These are phyloP conservation scores for Saccharomycopsis javanensis DNA, from an alignment of 805 yeast genomes.

Conservation along the genomic window DNA sequence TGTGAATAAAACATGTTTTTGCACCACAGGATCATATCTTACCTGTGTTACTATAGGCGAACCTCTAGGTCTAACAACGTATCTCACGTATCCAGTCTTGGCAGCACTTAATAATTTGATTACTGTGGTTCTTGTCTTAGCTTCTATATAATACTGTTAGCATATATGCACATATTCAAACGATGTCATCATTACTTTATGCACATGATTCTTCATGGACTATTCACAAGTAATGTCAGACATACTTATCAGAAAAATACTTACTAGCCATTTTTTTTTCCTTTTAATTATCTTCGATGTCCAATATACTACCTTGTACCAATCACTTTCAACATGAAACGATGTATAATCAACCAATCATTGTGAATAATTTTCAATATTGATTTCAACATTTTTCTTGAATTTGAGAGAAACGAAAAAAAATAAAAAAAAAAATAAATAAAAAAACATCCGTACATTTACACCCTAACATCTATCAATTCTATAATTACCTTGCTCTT, in stretches of 20 bases:
- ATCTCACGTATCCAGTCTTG: conserved; percentile 77
- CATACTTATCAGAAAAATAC: neutral
- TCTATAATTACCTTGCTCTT: too few species aligned
- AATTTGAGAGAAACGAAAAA: neutral
- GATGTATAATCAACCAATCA: neutral
- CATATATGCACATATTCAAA: too few species aligned
- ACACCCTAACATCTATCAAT: neutral
- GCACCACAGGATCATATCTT: conserved; percentile 75
- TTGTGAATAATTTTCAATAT: neutral
- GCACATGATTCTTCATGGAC: too few species aligned
- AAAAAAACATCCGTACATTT: neutral
- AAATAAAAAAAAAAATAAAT: neutral
- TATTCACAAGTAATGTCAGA: too few species aligned
- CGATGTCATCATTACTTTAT: too few species aligned
- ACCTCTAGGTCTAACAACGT: conserved; percentile 72
- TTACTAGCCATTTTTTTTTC: neutral
- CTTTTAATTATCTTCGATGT: neutral
- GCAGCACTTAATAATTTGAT: conserved; percentile 85
- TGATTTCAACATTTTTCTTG: neutral
- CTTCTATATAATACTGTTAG: conserved; percentile 3
- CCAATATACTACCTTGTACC: too few species aligned
- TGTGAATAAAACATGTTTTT: conserved; percentile 83
- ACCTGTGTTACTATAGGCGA: conserved; percentile 72
- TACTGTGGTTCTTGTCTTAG: conserved; percentile 66
- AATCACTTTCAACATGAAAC: too few species aligned